Percentiles rank a stretch among this genome's conserved stretches.
Evolutionary conservation across 352 stramenopile genomes (phyloP).

Genomic region (Pythium phragmitis): DNA sequence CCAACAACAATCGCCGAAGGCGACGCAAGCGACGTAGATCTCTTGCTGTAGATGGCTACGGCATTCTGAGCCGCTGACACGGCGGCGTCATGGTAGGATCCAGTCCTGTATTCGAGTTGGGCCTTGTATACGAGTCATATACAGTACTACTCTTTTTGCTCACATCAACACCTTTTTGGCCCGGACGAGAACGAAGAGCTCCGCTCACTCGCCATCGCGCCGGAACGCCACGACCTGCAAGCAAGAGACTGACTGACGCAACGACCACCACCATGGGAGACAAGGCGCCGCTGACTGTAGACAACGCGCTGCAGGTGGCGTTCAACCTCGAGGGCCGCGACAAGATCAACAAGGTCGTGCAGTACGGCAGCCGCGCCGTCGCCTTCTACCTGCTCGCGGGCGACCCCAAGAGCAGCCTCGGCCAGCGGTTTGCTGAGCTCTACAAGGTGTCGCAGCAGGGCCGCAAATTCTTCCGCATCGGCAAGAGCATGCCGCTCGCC

Average conservation of each 20-base stretch:
- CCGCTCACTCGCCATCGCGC: not conserved
- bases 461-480: constrained; percentile 83
- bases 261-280: constrained; percentile 27
- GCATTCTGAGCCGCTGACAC: not conserved
- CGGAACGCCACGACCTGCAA: not conserved
- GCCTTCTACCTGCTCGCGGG: constrained; percentile 77
- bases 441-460: constrained; percentile 83
- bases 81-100: no score
- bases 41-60: constrained; percentile 3
- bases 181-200: constrained; percentile 20
- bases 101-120: constrained; percentile 8
- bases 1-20: not conserved
- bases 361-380: constrained; percentile 81
- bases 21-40: constrained; percentile 6
- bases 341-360: constrained; percentile 89
- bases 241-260: not conserved
- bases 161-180: constrained; percentile 35
- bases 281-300: constrained; percentile 65
- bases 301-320: constrained; percentile 59
- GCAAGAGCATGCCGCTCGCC: constrained; percentile 81
- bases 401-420: constrained; percentile 81
- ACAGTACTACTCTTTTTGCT: constrained; percentile 34
- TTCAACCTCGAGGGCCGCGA: constrained; percentile 84
- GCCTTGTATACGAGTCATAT: constrained; percentile 23
- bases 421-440: constrained; percentile 67